Percentiles rank a stretch among this genome's conserved stretches.
phyloP scores from a whole-genome alignment of 306 rosid species.

The Vigna unguiculata region DNA sequence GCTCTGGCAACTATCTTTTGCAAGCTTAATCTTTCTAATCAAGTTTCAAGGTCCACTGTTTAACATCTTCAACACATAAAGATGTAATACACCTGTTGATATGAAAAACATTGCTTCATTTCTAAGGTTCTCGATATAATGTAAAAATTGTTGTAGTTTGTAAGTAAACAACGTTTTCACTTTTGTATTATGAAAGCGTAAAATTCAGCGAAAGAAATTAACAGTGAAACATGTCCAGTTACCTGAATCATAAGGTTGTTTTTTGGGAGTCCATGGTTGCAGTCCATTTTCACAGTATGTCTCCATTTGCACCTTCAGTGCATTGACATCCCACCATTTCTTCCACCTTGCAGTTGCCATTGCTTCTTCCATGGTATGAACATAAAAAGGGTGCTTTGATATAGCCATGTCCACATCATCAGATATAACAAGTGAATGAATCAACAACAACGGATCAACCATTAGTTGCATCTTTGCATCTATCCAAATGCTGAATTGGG shows the following conservation, averaged over 20 bases:
- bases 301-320: slow-evolving; percentile 86
- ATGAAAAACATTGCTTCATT: no score
- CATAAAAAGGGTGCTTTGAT: slow-evolving; percentile 78
- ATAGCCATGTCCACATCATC: slow-evolving; percentile 85
- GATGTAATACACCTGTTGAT: background rate
- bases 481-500: slow-evolving; percentile 87
- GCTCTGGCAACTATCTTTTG: background rate
- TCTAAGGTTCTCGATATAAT: no score
- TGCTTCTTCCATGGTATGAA: slow-evolving; percentile 91
- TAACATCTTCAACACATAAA: background rate
- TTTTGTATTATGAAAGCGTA: background rate
- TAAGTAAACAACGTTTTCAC: slow-evolving; percentile 9
- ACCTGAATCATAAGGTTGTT: slow-evolving; percentile 86
- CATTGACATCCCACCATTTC: slow-evolving; percentile 84
- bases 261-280: slow-evolving; percentile 75
- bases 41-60: slow-evolving; percentile 19
- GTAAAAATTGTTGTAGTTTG: background rate
- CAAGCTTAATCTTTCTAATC: background rate
- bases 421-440: slow-evolving; percentile 72
- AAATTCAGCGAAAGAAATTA: background rate
- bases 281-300: slow-evolving; percentile 86
- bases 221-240: slow-evolving; percentile 1
- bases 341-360: slow-evolving; percentile 98
- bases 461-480: slow-evolving; percentile 86
- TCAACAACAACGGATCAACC: slow-evolving; percentile 90